A percentile compares a stretch with the other conserved stretches of the same genome.
These are phyloP conservation scores for Aspergillus hiratsukae DNA, from an alignment of 2,329 filamentous ascomycete genomes.

Conservation along the genomic window DNA sequence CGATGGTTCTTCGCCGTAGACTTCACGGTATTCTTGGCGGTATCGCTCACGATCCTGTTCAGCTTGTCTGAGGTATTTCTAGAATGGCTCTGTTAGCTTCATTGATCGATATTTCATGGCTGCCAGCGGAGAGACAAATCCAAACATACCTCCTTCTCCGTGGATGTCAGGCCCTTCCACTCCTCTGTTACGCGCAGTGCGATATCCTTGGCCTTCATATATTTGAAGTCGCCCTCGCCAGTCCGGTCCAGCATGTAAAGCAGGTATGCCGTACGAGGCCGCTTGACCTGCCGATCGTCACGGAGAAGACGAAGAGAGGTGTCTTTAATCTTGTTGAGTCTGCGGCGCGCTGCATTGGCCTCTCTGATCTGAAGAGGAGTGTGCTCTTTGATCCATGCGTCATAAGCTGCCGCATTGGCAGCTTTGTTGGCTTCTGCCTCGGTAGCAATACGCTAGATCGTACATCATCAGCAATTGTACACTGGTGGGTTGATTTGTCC, in stretches of 20 bases:
- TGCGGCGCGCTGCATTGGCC: constrained; percentile 55
- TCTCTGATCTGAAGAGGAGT: constrained; percentile 54
- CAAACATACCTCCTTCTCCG: constrained; percentile 36
- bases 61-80: constrained; percentile 26
- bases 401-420: constrained; percentile 42
- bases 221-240: constrained; percentile 48
- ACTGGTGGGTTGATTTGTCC: neutral
- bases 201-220: constrained; percentile 40
- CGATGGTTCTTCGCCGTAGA: constrained; percentile 30
- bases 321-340: constrained; percentile 22
- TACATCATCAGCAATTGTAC: constrained; percentile 4
- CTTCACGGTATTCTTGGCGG: constrained; percentile 29
- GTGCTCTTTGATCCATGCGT: constrained; percentile 52
- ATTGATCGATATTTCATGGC: neutral
- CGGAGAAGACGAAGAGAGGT: constrained; percentile 32
- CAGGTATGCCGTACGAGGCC: constrained; percentile 34
- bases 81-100: constrained; percentile 8
- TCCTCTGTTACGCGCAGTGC: constrained; percentile 12
- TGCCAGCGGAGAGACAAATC: neutral
- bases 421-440: constrained; percentile 45
- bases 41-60: constrained; percentile 31
- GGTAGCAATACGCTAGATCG: constrained; percentile 50
- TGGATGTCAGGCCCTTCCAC: constrained; percentile 24
- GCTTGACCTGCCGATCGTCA: constrained; percentile 54
- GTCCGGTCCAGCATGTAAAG: constrained; percentile 45